Conservation (phyloP, 768 basidiomycete species). For the Amanita polypyramis region DNA sequence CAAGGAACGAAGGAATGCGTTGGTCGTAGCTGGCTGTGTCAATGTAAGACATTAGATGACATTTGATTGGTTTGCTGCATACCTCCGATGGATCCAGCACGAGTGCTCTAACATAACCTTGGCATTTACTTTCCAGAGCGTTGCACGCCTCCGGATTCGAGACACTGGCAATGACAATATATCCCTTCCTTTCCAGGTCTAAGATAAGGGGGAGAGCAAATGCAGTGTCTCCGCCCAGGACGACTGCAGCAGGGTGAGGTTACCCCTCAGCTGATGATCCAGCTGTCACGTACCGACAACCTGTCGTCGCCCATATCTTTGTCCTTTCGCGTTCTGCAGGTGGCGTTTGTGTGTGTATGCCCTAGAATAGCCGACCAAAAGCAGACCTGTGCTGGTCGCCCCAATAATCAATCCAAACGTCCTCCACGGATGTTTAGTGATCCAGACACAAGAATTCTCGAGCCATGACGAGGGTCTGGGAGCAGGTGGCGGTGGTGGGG, state of each 20-base stretch:
- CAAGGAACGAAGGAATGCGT: conserved; percentile 72
- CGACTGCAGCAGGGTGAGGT: conserved; percentile 32
- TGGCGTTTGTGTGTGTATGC: conserved; percentile 23
- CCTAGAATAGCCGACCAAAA: conserved; percentile 48
- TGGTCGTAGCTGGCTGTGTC: conserved; percentile 55
- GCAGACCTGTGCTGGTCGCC: conserved; percentile 43
- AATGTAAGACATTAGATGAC: neutral
- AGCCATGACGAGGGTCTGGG: conserved; percentile 37
- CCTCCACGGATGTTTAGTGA: conserved; percentile 50
- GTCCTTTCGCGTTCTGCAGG: conserved; percentile 32
- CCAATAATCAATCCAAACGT: conserved; percentile 44
- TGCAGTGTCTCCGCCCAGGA: conserved; percentile 73
- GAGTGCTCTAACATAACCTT: conserved; percentile 74
- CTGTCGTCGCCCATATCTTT: conserved; percentile 45
- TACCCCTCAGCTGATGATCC: neutral
- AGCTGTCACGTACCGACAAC: conserved; percentile 47
- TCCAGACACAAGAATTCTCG: conserved; percentile 40
- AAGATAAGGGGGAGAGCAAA: conserved; percentile 62
- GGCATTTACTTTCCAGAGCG: conserved; percentile 49
- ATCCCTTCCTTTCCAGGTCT: conserved; percentile 69
- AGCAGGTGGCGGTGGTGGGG: conserved; percentile 54
- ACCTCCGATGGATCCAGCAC: conserved; percentile 77
- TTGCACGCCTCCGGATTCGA: conserved; percentile 55
- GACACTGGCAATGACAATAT: conserved; percentile 77
- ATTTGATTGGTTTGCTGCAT: conserved; percentile 10